These are phyloP conservation scores for Physcomitrellopsis africana DNA, from an alignment of 225 moss, liverwort and hornwort species.

Conservation along the genomic window DNA sequence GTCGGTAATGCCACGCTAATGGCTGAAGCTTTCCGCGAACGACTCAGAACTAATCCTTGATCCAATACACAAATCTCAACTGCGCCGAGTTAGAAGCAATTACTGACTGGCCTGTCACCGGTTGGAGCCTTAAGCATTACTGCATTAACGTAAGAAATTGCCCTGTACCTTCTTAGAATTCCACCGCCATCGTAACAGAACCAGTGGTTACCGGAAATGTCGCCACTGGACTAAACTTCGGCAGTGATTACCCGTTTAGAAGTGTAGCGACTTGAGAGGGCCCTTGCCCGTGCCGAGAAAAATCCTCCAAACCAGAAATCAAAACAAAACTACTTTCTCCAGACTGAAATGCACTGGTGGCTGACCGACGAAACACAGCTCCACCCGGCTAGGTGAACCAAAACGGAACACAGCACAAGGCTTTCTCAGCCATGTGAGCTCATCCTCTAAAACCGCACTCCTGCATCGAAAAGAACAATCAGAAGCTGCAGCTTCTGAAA, in stretches of 20 bases:
- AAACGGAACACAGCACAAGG: too few species aligned
- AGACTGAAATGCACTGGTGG: background rate
- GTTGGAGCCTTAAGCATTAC: background rate
- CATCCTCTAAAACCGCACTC: background rate
- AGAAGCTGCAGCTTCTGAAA: background rate
- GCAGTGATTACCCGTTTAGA: background rate
- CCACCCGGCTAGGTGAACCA: background rate
- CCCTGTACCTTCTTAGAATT: background rate
- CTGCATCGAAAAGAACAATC: background rate
- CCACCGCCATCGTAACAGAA: background rate
- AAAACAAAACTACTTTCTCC: background rate
- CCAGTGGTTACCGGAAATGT: background rate
- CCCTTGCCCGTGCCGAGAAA: background rate
- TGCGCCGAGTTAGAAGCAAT: too few species aligned
- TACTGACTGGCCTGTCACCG: too few species aligned
- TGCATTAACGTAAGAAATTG: background rate
- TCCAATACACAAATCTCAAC: background rate
- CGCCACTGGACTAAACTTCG: slow-evolving; percentile 8
- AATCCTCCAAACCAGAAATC: background rate
- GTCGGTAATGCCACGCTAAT: background rate
- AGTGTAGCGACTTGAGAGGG: background rate
- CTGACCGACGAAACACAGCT: background rate
- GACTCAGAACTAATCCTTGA: background rate
- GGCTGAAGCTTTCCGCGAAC: too few species aligned
- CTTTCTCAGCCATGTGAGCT: too few species aligned